Percentiles rank a stretch among this genome's conserved stretches.
Evolutionary conservation across 2,329 filamentous ascomycete genomes (phyloP).

Genomic region (Paecilomyces formosus): DNA sequence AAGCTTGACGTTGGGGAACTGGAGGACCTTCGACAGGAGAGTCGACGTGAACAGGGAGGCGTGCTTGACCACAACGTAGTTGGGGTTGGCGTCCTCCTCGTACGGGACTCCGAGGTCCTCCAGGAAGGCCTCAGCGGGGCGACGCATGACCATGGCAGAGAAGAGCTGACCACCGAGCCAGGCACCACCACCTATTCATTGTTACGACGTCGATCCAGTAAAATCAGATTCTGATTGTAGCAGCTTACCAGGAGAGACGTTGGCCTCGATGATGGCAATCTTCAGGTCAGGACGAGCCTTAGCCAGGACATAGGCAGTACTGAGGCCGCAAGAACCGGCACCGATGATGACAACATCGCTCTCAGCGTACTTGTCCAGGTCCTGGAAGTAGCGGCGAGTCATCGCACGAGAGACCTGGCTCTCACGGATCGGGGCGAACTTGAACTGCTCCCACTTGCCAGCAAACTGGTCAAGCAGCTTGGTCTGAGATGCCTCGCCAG

Average conservation of each 20-base stretch:
- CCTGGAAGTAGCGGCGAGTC: conserved; percentile 86
- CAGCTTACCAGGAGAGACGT: conserved; percentile 60
- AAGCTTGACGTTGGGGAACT: conserved; percentile 86
- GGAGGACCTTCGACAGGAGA: conserved; percentile 71
- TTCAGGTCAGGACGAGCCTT: conserved; percentile 80
- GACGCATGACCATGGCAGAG: conserved; percentile 91
- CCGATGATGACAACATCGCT: conserved; percentile 91
- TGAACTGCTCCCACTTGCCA: conserved; percentile 73
- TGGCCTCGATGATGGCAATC: conserved; percentile 85
- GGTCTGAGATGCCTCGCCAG: conserved; percentile 38
- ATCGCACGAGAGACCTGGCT: conserved; percentile 88
- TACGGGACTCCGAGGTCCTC: conserved; percentile 73
- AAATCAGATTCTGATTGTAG: background rate
- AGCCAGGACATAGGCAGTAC: conserved; percentile 74
- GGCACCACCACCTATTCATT: conserved; percentile 62
- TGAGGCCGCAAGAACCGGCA: conserved; percentile 80
- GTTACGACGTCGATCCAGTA: background rate
- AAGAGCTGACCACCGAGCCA: conserved; percentile 95
- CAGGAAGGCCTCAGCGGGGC: conserved; percentile 81
- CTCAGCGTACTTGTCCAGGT: conserved; percentile 83
- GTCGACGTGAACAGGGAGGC: conserved; percentile 88
- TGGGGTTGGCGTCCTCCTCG: conserved; percentile 81
- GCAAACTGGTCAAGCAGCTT: conserved; percentile 59
- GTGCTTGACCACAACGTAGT: conserved; percentile 90
- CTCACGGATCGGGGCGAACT: conserved; percentile 81